A percentile compares a stretch with the other conserved stretches of the same genome.
Evolutionary conservation across 1,284 basidiomycete species (phyloP).

Genomic region (Athelia sp.): DNA sequence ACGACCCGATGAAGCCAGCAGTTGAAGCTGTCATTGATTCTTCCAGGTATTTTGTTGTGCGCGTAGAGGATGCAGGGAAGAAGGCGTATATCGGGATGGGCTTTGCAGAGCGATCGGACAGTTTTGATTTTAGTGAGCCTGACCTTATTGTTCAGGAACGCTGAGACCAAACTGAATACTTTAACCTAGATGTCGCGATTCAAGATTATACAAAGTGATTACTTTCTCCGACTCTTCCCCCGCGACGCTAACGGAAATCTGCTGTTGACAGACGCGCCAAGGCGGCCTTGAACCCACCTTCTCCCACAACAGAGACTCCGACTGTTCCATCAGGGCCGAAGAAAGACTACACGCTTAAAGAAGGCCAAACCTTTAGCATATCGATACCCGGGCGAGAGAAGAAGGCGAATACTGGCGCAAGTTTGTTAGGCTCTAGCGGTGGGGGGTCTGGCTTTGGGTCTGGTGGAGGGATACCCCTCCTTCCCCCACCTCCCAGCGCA

Average conservation of each 20-base stretch:
- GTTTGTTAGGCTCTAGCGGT: conserved; percentile 29
- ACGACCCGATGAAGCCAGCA: conserved; percentile 74
- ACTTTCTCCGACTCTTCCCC: conserved; percentile 14
- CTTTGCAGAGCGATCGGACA: conserved; percentile 86
- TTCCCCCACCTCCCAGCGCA: conserved; percentile 70
- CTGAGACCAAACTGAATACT: conserved; percentile 8
- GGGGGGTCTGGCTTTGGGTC: conserved; percentile 19
- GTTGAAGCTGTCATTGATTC: conserved; percentile 97
- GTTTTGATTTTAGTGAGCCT: conserved; percentile 87
- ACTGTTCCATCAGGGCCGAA: conserved; percentile 74
- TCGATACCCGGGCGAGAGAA: conserved; percentile 73
- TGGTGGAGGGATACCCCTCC: conserved; percentile 50
- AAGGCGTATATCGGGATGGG: conserved; percentile 94
- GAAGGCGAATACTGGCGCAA: conserved; percentile 20
- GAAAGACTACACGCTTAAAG: conserved; percentile 94
- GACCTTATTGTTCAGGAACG: conserved; percentile 1
- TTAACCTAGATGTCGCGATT: conserved; percentile 76
- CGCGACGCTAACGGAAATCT: conserved; percentile 2
- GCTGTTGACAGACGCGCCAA: conserved; percentile 51
- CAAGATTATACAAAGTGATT: conserved; percentile 90
- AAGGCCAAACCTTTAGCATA: conserved; percentile 95
- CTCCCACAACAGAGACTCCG: conserved; percentile 29
- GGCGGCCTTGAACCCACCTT: conserved; percentile 51
- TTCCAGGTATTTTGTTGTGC: conserved; percentile 91
- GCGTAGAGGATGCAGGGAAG: conserved; percentile 83